A percentile compares a stretch with the other conserved stretches of the same genome.
Conservation (phyloP, 1,284 basidiomycete genomes). For the Cutaneotrichosporon spelunceum region DNA sequence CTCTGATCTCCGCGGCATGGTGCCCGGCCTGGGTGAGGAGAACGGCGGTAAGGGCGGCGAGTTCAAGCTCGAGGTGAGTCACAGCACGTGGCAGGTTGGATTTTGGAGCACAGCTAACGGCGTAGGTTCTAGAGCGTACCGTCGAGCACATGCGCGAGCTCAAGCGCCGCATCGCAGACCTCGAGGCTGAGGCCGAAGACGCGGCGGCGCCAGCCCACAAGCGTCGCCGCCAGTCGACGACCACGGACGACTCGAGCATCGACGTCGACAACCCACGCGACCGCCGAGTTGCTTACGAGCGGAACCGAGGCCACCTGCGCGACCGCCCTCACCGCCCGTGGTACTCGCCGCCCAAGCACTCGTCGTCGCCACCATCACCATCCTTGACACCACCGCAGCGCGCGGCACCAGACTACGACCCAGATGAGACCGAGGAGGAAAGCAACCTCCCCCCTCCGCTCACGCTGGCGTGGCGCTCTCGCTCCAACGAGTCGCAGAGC, state of each 20-base stretch:
- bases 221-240: background rate
- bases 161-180: conserved; percentile 30
- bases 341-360: conserved; percentile 8
- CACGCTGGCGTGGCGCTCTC: conserved; percentile 27
- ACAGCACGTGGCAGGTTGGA: background rate
- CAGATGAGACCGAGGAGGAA: conserved; percentile 45
- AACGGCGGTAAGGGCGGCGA: conserved; percentile 45
- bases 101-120: background rate
- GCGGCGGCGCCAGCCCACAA: background rate
- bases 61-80: conserved; percentile 51
- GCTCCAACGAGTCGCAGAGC: conserved; percentile 38
- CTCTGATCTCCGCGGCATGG: conserved; percentile 46
- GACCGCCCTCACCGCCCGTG: background rate
- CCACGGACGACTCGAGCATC: conserved; percentile 14
- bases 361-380: conserved; percentile 31
- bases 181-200: conserved; percentile 29
- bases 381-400: conserved; percentile 27
- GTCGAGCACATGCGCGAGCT: conserved; percentile 50
- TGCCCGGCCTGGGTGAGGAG: conserved; percentile 47
- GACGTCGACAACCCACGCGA: conserved; percentile 10
- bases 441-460: conserved; percentile 37
- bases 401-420: conserved; percentile 23
- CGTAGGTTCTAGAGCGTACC: conserved; percentile 48
- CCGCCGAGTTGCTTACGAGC: background rate
- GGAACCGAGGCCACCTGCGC: background rate